These are phyloP conservation scores for Viola pubescens DNA, from an alignment of 441 rosid species.

Conservation along the genomic window DNA sequence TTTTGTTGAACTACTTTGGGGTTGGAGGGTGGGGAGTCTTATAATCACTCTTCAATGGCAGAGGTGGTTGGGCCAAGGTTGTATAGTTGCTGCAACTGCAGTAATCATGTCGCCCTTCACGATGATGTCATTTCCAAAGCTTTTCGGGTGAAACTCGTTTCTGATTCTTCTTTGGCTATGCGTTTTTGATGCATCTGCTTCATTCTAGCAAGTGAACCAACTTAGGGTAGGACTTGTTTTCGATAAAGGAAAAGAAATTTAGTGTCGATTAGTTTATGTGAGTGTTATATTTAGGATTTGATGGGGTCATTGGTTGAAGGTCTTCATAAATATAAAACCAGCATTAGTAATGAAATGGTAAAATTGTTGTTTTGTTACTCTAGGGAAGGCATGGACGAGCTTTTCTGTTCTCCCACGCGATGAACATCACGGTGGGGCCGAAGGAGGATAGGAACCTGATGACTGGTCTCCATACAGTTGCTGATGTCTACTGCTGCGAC, in stretches of 20 bases:
- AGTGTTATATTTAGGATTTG: not conserved
- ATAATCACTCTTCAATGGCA: slow-evolving; percentile 28
- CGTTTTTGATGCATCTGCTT: not conserved
- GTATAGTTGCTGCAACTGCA: slow-evolving; percentile 69
- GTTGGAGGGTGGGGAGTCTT: slow-evolving; percentile 8
- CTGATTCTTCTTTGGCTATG: slow-evolving; percentile 11
- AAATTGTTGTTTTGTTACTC: not conserved
- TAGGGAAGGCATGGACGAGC: slow-evolving; percentile 66
- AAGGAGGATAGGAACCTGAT: slow-evolving; percentile 56
- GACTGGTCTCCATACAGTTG: slow-evolving; percentile 67
- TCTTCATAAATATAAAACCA: not conserved
- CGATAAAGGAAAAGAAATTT: not conserved
- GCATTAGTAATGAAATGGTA: not conserved
- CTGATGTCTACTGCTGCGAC: slow-evolving; percentile 49
- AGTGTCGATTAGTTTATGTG: not conserved
- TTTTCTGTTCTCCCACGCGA: slow-evolving; percentile 53
- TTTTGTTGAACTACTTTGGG: slow-evolving; percentile 8
- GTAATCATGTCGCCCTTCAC: slow-evolving; percentile 59
- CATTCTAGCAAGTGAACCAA: not conserved
- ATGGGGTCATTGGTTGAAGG: not conserved
- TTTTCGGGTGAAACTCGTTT: slow-evolving; percentile 43
- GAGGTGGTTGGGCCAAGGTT: slow-evolving; percentile 50
- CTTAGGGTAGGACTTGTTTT: not conserved
- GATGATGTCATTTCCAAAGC: slow-evolving; percentile 64
- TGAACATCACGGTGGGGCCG: slow-evolving; percentile 48